Base-by-base conservation (phyloP, 1,284 basidiomycete species). In the Naganishia albida region DNA sequence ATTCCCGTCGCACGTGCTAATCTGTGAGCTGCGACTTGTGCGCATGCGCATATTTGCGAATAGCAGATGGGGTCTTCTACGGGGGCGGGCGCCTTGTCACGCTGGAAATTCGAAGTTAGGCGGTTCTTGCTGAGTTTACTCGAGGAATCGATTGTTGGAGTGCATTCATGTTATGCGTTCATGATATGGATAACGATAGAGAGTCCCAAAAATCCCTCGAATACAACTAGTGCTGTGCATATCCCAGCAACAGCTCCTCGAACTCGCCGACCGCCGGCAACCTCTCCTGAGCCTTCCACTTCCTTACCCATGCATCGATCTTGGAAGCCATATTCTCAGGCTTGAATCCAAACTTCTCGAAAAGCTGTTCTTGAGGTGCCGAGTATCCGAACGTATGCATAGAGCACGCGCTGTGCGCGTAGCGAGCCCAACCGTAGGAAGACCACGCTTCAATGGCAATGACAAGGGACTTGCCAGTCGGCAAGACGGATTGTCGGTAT, bases 321-420 rank as follows among this genome's bases (percentile, higher is more conserved):
- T 69, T 71, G 50, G 67, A 54, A 0, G 72, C 68, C 50, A 77
- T 48, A 57, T 74, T 72, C n/a, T 73, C 68, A n/a, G 66, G 62
- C 16, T 69, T 67, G 62, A 77, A 77, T 2, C 76, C 76, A 59
- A 75, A 77, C 66, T 73, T 70, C 30, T 75, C 72, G 62, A 70
- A 77, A 16, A 76, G 60, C 16, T 68, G 64, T 3, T 68, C 57
- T 48, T 70, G 67, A 18, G 76, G 75, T 10, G 74, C 76, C 2
- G 72, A 74, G 43, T 71, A 68, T 26, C 76, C 74, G 62, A 77
- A 77, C 1, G 71, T 72, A 57, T 72, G 70, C 75, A 76, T 76
- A 62, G 72, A 71, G 38, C 67, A 64, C 28, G 72, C 71, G 7
- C 72, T 74, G 64, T 77, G 76, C 18, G 75, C 75, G 63, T 77